A percentile compares a stretch with the other conserved stretches of the same genome.
Evolutionary conservation across 768 basidiomycete species (phyloP).

Genomic region (Leucosporidium creatinivorum): DNA sequence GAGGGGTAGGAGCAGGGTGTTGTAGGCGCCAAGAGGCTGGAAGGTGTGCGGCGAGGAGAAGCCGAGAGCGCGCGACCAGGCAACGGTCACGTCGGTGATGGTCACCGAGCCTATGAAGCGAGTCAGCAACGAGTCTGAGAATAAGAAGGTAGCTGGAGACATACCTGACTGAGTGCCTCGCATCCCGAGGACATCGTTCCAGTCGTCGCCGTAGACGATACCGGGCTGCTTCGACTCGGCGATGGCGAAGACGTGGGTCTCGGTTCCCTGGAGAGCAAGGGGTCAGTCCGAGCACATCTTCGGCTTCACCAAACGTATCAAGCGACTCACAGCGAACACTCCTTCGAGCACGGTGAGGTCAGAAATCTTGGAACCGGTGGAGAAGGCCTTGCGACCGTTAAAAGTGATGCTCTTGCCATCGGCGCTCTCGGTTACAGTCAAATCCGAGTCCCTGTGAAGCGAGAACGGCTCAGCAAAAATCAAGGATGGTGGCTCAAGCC

Average conservation of each 20-base stretch:
- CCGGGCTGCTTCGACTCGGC: slow-evolving; percentile 8
- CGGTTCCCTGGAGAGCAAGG: not conserved
- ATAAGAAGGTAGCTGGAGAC: not conserved
- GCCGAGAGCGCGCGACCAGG: slow-evolving; percentile 8
- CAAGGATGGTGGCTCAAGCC: not conserved
- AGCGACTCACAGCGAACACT: not conserved
- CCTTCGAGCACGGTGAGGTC: slow-evolving; percentile 16
- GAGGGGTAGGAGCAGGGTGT: slow-evolving; percentile 9
- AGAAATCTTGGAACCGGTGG: slow-evolving; percentile 11
- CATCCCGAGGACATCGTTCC: slow-evolving; percentile 10
- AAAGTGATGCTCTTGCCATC: slow-evolving; percentile 9
- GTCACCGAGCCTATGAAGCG: slow-evolving; percentile 2
- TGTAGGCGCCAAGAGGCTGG: slow-evolving; percentile 6
- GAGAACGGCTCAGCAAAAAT: not conserved
- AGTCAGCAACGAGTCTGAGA: not conserved
- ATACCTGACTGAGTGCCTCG: slow-evolving; percentile 6
- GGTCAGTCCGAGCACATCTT: not conserved
- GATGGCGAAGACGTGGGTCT: slow-evolving; percentile 9
- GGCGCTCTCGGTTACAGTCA: slow-evolving; percentile 4
- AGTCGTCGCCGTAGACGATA: slow-evolving; percentile 14
- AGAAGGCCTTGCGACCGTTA: slow-evolving; percentile 14
- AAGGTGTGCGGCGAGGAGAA: slow-evolving; percentile 8
- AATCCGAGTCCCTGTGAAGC: not conserved
- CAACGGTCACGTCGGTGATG: slow-evolving; percentile 4
- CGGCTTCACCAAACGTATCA: not conserved